Base-by-base conservation (phyloP, 2,329 filamentous ascomycete species). In the Geoglossum cookeanum region DNA sequence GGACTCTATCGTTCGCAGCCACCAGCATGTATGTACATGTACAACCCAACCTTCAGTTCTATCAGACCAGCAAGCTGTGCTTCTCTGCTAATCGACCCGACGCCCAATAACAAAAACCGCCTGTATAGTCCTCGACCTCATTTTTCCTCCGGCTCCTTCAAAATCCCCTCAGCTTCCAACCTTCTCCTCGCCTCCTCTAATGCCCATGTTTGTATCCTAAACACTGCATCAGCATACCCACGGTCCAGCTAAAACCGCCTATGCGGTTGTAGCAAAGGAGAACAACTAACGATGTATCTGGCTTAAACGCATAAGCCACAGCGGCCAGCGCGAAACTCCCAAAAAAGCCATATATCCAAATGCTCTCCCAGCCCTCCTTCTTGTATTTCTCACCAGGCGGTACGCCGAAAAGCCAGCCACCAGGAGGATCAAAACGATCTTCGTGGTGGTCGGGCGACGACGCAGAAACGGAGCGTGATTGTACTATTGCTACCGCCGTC, bases 151-250 rank as follows among this genome's bases (percentile, higher is more conserved):
- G 86, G 84, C 66, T 96, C 91, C 67, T 87, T 81, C 67, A 97
- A 74, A 68, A 97, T 90, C 59, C 92, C 92, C 76, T 98, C 92
- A 60, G 83, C 85, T 75, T 98, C 92, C 78, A 98, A 82, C 75
- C 92, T 80, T 75, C 92, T 81, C 68, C 92, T 81, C 56, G 92
- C 92, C 75, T 98, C 92, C 74, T 98, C 92, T 48, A 98, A 81
- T 61, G 92, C 92, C 92, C 92, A 98, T 57, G 91, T 97, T 77
- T 97, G 92, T 81, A 98, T 96, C 71, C 92, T 98, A 65, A 60
- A 58, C 27, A 4, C 55, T n/a, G 17, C 17, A n/a, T 30, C 7
- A 35, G 17, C 15, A 8, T n/a, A 48, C 17, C 27, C 11, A 8
- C 42, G 11, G 13, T 15, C 35, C 6, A 55, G 3, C 6, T 22